Evolutionary conservation across 2,329 filamentous ascomycete species (phyloP), one percentile per base, ranked within the genome.

Genomic region (Fusarium gaditjirri): DNA sequence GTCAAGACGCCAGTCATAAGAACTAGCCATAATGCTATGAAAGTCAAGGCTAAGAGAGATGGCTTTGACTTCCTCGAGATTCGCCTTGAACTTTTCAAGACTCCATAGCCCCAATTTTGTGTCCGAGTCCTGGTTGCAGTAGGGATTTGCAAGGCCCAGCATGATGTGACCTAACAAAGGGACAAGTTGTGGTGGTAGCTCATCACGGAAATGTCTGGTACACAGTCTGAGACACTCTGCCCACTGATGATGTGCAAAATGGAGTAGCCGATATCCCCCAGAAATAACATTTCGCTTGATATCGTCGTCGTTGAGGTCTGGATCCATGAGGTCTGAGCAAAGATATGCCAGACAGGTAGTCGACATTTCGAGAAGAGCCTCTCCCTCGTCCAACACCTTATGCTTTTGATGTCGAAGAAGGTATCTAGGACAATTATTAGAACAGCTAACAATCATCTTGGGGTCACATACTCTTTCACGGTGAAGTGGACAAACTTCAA

Each of bases 381-480:
- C 38, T 1, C 16, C 1, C 2, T 41, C 17, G 6, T 55, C 36
- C 1, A 57, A 10, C 13, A 46, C 0, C 2, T 47, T 57, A 2
- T 23, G 36, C 14, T 29, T 47, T 2, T 47, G 25, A 12, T 47
- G 8, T 8, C 1, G 19, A 25, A 57, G 14, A 4, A 57, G 41
- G 2, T 57, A 57, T 1, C 54, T 57, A 19, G 1, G 27, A 31
- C 2, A 3, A 16, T 1, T 0, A 2, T 55, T 42, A 42, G 29
- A 23, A 21, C 13, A 14, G 0, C 3, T 41, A 3, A 3, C 0
- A 53, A 53, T 8, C 8, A 31, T 31, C 2, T 4, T 4, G 2
- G 16, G 3, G 11, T 8, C 3, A 17, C 54, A 10, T 31, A 58
- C 55, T 58, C 33, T 19, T 58, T 58, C 27, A 36, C 55, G 1